Evolutionary conservation across 352 stramenopile species (phyloP).

Genomic region (Globisporangium yorkense): DNA sequence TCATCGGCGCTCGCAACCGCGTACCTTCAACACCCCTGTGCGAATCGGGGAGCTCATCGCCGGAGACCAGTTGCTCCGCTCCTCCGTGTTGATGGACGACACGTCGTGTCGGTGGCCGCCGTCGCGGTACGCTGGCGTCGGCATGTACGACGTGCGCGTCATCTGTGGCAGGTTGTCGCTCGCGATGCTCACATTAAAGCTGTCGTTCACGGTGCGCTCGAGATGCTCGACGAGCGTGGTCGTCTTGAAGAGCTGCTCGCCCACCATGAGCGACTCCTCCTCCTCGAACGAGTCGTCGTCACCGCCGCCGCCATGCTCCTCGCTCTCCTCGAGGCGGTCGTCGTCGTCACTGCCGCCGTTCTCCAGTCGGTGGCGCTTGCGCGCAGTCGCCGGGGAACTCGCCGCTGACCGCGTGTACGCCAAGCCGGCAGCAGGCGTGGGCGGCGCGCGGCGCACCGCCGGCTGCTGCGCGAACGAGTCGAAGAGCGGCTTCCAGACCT

Average conservation of each 20-base stretch:
- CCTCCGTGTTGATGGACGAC: constrained; percentile 43
- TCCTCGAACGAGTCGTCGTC: constrained; percentile 22
- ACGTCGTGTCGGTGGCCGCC: constrained; percentile 27
- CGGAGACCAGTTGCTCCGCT: constrained; percentile 44
- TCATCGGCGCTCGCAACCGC: neutral
- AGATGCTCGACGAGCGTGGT: constrained; percentile 47
- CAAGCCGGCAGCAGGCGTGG: constrained; percentile 32
- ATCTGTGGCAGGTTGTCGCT: constrained; percentile 61
- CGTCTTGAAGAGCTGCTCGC: constrained; percentile 67
- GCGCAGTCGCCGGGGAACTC: constrained; percentile 9
- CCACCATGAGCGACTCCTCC: constrained; percentile 35
- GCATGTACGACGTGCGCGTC: constrained; percentile 60
- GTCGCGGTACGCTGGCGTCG: constrained; percentile 25
- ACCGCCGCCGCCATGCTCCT: constrained; percentile 15
- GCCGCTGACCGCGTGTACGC: constrained; percentile 18
- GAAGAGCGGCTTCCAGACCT: constrained; percentile 76
- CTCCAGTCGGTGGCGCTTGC: neutral
- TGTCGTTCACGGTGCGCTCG: constrained; percentile 38
- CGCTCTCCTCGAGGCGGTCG: constrained; percentile 12
- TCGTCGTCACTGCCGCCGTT: constrained; percentile 9
- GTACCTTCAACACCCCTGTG: constrained; percentile 44
- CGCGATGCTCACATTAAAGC: constrained; percentile 48
- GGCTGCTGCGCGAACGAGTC: constrained; percentile 56
- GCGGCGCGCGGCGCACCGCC: constrained; percentile 28
- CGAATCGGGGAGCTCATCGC: constrained; percentile 48